Percentiles rank a stretch among this genome's conserved stretches.
Evolutionary conservation across 805 yeast species (phyloP).

Genomic region (Teunomyces stri): DNA sequence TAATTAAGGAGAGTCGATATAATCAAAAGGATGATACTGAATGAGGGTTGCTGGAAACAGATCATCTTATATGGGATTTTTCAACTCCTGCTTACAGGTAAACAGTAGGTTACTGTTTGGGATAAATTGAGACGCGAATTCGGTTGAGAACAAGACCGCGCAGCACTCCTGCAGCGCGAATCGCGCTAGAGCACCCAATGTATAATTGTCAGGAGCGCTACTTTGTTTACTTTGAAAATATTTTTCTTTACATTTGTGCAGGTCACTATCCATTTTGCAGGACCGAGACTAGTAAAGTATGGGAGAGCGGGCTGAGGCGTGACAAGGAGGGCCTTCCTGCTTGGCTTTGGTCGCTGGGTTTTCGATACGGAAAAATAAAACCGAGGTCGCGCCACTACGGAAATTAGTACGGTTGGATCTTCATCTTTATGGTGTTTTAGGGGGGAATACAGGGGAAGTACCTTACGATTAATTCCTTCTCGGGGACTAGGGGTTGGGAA

Average conservation of each 20-base stretch:
- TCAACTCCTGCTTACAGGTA: slow-evolving; percentile 4
- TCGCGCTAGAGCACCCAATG: background rate
- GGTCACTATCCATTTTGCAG: slow-evolving; percentile 1
- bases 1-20: slow-evolving; percentile 4
- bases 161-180: slow-evolving; percentile 3
- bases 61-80: slow-evolving; percentile 1
- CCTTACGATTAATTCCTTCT: background rate
- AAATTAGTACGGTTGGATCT: background rate
- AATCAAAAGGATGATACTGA: background rate
- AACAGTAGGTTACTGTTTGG: slow-evolving; percentile 6
- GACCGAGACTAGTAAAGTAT: slow-evolving; percentile 1
- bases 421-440: background rate
- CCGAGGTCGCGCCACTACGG: background rate
- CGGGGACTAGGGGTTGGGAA: background rate
- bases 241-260: background rate
- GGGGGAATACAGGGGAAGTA: background rate
- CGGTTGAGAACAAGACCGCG: slow-evolving; percentile 5
- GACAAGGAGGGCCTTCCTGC: background rate
- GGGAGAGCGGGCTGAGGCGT: background rate
- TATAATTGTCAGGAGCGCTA: background rate
- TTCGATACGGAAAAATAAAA: background rate
- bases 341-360: background rate
- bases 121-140: slow-evolving; percentile 2
- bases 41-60: background rate
- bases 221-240: background rate